Evolutionary conservation across 305 asterid species (phyloP).

Genomic region (Solanum hybrid): DNA sequence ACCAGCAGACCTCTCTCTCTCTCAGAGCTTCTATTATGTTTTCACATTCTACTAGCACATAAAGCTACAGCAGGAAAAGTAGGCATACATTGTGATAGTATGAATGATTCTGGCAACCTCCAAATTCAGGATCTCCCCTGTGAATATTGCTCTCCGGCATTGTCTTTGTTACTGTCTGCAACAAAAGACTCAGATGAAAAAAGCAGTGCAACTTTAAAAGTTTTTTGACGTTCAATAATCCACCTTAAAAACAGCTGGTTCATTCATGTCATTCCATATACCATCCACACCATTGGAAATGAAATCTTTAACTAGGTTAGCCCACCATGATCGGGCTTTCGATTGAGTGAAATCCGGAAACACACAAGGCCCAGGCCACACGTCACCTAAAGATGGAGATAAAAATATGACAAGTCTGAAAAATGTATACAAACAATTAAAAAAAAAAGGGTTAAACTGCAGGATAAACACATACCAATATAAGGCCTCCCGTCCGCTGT

Average conservation of each 20-base stretch:
- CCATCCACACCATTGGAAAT: conserved; percentile 80
- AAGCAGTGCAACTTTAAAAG: neutral
- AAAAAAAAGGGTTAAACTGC: conserved; percentile 13
- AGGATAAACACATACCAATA: conserved; percentile 40
- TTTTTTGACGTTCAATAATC: conserved; percentile 10
- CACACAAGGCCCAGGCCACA: conserved; percentile 98
- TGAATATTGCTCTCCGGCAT: conserved; percentile 95
- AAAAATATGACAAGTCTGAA: neutral
- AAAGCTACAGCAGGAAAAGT: neutral
- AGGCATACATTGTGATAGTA: conserved; percentile 84
- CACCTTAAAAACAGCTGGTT: conserved; percentile 98
- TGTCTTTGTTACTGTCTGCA: conserved; percentile 86
- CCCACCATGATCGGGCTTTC: conserved; percentile 88
- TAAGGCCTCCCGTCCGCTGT: conserved; percentile 68
- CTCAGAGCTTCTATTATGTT: neutral
- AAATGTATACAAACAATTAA: neutral
- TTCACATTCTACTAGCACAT: neutral
- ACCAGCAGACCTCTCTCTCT: neutral
- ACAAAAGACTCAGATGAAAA: neutral
- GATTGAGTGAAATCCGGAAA: conserved; percentile 85
- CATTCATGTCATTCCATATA: conserved; percentile 99
- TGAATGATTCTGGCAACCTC: conserved; percentile 73
- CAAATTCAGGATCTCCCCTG: conserved; percentile 82
- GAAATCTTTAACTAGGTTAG: conserved; percentile 72
- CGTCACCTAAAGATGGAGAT: conserved; percentile 49